phyloP scores from a whole-genome alignment of 2,329 filamentous ascomycete species.

The Paecilomyces niveus region DNA sequence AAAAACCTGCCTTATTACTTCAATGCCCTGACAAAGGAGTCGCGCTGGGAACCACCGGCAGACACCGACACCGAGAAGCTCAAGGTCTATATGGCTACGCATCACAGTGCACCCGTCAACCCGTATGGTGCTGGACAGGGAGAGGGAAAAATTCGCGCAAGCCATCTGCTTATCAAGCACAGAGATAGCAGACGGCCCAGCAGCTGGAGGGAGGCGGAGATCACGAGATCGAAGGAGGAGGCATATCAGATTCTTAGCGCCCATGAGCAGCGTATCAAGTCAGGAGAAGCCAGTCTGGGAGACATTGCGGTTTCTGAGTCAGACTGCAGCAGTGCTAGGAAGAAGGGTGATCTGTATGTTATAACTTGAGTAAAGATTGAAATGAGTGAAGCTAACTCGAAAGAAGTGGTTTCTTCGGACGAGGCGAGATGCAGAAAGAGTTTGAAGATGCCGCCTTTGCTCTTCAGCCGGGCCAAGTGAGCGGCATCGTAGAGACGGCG shows the following conservation, averaged over 20 bases:
- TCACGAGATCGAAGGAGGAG: conserved; percentile 82
- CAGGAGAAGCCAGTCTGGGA: conserved; percentile 61
- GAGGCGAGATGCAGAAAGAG: conserved; percentile 96
- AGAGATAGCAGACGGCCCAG: conserved; percentile 77
- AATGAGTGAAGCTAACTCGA: conserved; percentile 7
- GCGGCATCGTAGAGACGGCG: conserved; percentile 79
- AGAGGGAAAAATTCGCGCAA: conserved; percentile 84
- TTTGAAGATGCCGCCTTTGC: conserved; percentile 94
- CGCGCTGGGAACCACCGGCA: conserved; percentile 87
- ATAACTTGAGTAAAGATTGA: neutral
- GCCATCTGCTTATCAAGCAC: conserved; percentile 92
- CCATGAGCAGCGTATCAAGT: conserved; percentile 70
- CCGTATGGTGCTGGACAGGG: conserved; percentile 32
- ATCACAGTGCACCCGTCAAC: conserved; percentile 58
- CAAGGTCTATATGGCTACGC: conserved; percentile 84
- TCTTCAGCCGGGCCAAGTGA: conserved; percentile 81
- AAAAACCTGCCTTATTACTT: conserved; percentile 99
- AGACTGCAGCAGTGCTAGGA: conserved; percentile 91
- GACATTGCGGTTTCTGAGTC: conserved; percentile 84
- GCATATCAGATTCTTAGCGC: conserved; percentile 68
- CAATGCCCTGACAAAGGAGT: conserved; percentile 78
- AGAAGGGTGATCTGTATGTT: conserved; percentile 76
- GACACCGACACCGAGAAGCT: conserved; percentile 87
- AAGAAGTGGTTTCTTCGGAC: conserved; percentile 75
- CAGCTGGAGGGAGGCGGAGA: conserved; percentile 87